phyloP scores from a whole-genome alignment of 495 filamentous ascomycete genomes.

The Patellaria atrata region DNA sequence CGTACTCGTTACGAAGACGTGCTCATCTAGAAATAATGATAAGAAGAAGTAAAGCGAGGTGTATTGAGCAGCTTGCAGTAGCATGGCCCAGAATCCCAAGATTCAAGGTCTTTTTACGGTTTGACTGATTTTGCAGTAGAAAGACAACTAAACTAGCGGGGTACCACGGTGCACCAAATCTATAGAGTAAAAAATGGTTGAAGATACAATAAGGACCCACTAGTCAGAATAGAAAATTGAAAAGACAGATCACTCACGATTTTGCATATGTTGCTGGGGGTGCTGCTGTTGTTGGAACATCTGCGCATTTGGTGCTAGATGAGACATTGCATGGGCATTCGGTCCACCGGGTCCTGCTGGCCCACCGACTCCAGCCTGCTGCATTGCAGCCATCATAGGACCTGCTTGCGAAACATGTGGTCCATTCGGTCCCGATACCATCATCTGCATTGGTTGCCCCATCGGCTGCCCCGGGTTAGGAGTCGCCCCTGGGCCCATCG shows the following conservation, averaged over 20 bases:
- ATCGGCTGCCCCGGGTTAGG: constrained; percentile 53
- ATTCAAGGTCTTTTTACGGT: constrained; percentile 9
- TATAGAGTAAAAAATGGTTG: no score
- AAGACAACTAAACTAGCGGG: no score
- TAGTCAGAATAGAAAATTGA: no score
- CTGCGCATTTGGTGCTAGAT: constrained; percentile 58
- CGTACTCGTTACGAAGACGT: no score
- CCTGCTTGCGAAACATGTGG: constrained; percentile 67
- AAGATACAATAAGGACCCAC: no score
- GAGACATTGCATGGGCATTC: constrained; percentile 65
- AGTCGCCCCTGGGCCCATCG: constrained; percentile 52
- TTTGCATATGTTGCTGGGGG: constrained; percentile 26
- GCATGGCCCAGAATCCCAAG: no score
- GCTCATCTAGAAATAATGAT: no score
- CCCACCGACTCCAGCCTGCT: constrained; percentile 45
- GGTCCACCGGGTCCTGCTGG: constrained; percentile 37
- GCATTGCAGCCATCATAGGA: constrained; percentile 69
- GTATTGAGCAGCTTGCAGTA: no score
- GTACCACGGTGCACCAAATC: no score
- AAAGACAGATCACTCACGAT: no score
- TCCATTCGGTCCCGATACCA: constrained; percentile 67
- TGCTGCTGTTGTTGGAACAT: constrained; percentile 34
- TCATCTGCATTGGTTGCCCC: constrained; percentile 64
- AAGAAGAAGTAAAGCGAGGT: no score
- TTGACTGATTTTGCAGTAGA: constrained; percentile 4